A percentile compares a stretch with the other conserved stretches of the same genome.
phyloP scores from a whole-genome alignment of 2,329 filamentous ascomycete genomes.

The Cladosporium phlei region DNA sequence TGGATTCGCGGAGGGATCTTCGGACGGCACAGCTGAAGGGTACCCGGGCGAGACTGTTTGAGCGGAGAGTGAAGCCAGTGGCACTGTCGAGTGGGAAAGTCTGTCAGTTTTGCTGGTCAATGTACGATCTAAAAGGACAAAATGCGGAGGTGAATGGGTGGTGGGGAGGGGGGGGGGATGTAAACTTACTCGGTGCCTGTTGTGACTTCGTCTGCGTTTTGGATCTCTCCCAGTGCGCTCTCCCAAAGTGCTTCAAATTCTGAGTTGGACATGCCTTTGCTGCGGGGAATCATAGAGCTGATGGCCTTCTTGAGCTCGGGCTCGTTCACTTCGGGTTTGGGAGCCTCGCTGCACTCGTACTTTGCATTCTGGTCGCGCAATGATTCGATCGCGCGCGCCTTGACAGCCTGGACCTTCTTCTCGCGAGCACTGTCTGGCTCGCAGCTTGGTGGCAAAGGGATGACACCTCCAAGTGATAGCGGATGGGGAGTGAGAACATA shows the following conservation, averaged over 20 bases:
- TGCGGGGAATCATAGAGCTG: slow-evolving; percentile 58
- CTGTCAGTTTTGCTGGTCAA: slow-evolving; percentile 67
- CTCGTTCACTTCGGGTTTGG: slow-evolving; percentile 62
- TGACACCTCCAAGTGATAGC: slow-evolving; percentile 69
- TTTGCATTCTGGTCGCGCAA: slow-evolving; percentile 79
- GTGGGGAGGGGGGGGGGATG: slow-evolving; percentile 16
- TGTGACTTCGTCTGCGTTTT: slow-evolving; percentile 56
- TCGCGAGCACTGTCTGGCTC: slow-evolving; percentile 93
- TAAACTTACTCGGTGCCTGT: slow-evolving; percentile 55
- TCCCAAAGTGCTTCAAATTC: slow-evolving; percentile 90
- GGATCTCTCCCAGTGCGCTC: slow-evolving; percentile 68
- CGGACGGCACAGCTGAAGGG: slow-evolving; percentile 76
- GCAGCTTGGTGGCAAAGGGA: slow-evolving; percentile 85
- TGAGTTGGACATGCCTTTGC: slow-evolving; percentile 74
- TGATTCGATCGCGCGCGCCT: slow-evolving; percentile 81
- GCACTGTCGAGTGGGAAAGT: slow-evolving; percentile 62
- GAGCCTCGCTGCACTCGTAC: slow-evolving; percentile 78
- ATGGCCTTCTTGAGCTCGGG: slow-evolving; percentile 73
- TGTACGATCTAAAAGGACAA: slow-evolving; percentile 14
- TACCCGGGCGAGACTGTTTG: slow-evolving; percentile 86
- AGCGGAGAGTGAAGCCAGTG: slow-evolving; percentile 61
- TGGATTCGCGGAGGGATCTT: slow-evolving; percentile 69
- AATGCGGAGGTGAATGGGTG: too few species aligned
- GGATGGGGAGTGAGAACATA: slow-evolving; percentile 84
- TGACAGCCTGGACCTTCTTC: slow-evolving; percentile 77